Percentiles rank a stretch among this genome's conserved stretches.
Evolutionary conservation across 1,139 yeast species (phyloP).

Genomic region (Yamadazyma songkhlaensis): DNA sequence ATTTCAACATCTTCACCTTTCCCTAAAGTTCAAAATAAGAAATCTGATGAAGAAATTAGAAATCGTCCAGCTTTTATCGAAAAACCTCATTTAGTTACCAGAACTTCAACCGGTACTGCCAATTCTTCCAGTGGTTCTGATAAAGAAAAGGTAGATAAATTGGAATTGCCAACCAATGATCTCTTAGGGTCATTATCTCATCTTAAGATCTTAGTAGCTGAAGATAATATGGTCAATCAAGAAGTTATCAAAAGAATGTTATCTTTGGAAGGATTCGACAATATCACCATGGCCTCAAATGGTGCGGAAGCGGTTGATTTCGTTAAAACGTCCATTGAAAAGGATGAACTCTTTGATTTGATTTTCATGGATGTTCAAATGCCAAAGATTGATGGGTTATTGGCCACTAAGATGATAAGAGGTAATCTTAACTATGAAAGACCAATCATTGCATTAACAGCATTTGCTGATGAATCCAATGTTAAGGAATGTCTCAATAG

Average conservation of each 20-base stretch:
- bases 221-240: slow-evolving; percentile 88
- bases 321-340: slow-evolving; percentile 49
- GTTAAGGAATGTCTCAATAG: slow-evolving; percentile 71
- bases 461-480: slow-evolving; percentile 87
- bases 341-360: slow-evolving; percentile 52
- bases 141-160: slow-evolving; percentile 13
- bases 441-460: slow-evolving; percentile 92
- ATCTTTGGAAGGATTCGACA: slow-evolving; percentile 68
- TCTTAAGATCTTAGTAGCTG: slow-evolving; percentile 78
- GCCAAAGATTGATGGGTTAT: slow-evolving; percentile 88
- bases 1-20: slow-evolving; percentile 6
- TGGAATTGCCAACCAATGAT: slow-evolving; percentile 19
- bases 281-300: slow-evolving; percentile 76
- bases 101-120: slow-evolving; percentile 60
- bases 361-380: slow-evolving; percentile 96
- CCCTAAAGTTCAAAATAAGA: neutral
- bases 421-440: slow-evolving; percentile 57
- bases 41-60: slow-evolving; percentile 9
- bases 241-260: slow-evolving; percentile 88
- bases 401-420: slow-evolving; percentile 75
- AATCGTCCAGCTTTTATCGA: slow-evolving; percentile 20
- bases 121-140: slow-evolving; percentile 24
- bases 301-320: slow-evolving; percentile 83
- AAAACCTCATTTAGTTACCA: slow-evolving; percentile 46
- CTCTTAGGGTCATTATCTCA: slow-evolving; percentile 28